Conservation (phyloP, 2,329 filamentous ascomycete species). For the Ascochyta rabiei region DNA sequence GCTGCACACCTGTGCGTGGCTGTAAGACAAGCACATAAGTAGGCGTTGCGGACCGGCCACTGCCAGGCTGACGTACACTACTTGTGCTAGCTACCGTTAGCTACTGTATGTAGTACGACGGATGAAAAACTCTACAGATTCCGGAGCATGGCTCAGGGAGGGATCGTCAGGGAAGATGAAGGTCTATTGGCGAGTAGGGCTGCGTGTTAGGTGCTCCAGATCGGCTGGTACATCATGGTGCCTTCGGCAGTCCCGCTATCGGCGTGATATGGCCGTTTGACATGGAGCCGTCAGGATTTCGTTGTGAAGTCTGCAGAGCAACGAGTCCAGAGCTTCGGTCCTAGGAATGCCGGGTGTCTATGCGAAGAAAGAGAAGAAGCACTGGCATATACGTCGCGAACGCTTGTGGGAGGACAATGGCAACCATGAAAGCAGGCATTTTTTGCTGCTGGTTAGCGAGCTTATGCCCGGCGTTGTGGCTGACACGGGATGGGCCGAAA, state of each 20-base stretch:
- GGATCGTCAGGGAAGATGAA: constrained; percentile 1
- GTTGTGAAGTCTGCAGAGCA: neutral
- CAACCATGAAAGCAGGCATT: neutral
- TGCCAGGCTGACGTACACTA: no score
- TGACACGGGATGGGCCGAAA: constrained; percentile 7
- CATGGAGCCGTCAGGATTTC: neutral
- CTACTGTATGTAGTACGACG: no score
- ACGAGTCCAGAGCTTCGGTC: neutral
- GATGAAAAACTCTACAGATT: neutral
- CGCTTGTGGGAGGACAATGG: neutral
- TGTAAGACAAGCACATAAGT: no score
- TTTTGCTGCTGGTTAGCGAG: constrained; percentile 1
- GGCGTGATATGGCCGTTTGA: constrained; percentile 4
- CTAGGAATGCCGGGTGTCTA: neutral
- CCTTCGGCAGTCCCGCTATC: constrained; percentile 1
- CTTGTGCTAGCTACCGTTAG: no score
- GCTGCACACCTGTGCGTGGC: no score
- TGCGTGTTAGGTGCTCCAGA: constrained; percentile 1
- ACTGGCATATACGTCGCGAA: neutral
- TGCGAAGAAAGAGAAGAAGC: neutral
- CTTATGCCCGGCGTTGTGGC: constrained; percentile 2
- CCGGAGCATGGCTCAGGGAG: neutral
- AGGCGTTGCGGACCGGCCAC: no score
- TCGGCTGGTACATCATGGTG: constrained; percentile 3
- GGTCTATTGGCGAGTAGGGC: constrained; percentile 5